phyloP scores from a whole-genome alignment of 139 green algal genomes.

The Eudorina sp. region DNA sequence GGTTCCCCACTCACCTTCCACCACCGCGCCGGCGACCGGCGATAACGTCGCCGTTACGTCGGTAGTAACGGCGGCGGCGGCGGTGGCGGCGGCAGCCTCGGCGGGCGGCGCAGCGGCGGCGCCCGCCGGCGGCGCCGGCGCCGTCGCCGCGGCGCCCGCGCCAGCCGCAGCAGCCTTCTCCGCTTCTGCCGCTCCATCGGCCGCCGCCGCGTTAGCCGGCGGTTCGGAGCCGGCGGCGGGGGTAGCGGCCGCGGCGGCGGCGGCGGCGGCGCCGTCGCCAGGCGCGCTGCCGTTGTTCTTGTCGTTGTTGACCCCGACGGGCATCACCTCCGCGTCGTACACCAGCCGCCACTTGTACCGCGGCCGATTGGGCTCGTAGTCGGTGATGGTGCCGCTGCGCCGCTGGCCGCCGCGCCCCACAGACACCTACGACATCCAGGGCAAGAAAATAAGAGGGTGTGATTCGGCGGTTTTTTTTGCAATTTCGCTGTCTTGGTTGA shows the following conservation, averaged over 20 bases:
- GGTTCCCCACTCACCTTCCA: constrained; percentile 42
- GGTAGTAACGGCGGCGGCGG: background rate
- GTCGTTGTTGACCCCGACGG: background rate
- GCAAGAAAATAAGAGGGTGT: no score
- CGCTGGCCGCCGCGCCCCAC: constrained; percentile 32
- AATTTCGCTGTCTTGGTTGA: no score
- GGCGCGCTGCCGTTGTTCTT: background rate
- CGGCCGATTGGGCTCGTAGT: constrained; percentile 45
- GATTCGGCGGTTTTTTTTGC: no score
- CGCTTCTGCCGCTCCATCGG: background rate
- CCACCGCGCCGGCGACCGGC: background rate
- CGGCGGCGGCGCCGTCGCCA: no score
- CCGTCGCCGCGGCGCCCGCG: background rate
- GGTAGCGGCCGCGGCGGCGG: background rate
- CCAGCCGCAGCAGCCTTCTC: background rate
- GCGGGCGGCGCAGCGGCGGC: background rate
- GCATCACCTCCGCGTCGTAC: constrained; percentile 33
- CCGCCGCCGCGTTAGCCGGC: background rate
- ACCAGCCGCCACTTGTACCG: constrained; percentile 49
- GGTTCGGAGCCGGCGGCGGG: background rate
- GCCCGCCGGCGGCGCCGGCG: background rate
- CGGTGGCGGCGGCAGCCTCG: background rate
- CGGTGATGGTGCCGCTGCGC: constrained; percentile 35
- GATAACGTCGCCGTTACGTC: background rate
- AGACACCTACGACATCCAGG: background rate